These are phyloP conservation scores for Globisporangium abappressorium DNA, from an alignment of 352 stramenopile genomes.

Conservation along the genomic window DNA sequence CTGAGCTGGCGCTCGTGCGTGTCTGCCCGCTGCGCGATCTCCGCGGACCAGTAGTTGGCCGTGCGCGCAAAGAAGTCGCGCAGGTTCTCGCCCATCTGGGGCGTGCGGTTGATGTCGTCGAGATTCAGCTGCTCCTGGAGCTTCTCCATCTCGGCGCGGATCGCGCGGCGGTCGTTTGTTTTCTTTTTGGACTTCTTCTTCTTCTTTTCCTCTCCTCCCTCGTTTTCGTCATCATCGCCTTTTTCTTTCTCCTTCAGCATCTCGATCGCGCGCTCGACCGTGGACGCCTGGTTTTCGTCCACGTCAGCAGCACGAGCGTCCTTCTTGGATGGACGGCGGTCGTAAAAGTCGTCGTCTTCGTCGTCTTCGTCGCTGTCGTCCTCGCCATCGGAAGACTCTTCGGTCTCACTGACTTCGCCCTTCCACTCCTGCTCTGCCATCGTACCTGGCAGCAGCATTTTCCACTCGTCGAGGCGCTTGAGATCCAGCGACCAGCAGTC, in stretches of 20 bases:
- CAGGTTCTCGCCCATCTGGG: slow-evolving; percentile 80
- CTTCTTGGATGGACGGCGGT: slow-evolving; percentile 17
- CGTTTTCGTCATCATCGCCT: slow-evolving; percentile 22
- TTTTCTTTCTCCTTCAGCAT: slow-evolving; percentile 61
- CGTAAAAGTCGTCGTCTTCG: slow-evolving; percentile 38
- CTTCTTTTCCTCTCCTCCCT: slow-evolving; percentile 28
- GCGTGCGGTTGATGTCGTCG: slow-evolving; percentile 64
- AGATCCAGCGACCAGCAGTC: slow-evolving; percentile 95
- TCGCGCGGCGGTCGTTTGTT: slow-evolving; percentile 56
- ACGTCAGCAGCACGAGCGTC: slow-evolving; percentile 14
- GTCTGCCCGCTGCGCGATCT: slow-evolving; percentile 56
- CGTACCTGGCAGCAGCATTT: slow-evolving; percentile 87
- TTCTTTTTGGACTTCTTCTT: slow-evolving; percentile 64
- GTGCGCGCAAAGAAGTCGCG: slow-evolving; percentile 88
- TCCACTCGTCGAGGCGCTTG: slow-evolving; percentile 92
- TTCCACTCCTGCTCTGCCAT: slow-evolving; percentile 94
- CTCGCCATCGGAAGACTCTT: slow-evolving; percentile 80
- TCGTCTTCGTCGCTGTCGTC: slow-evolving; percentile 73
- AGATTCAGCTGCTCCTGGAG: slow-evolving; percentile 77
- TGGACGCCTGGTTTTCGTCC: slow-evolving; percentile 29
- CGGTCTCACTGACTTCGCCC: slow-evolving; percentile 79
- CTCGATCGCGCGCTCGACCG: slow-evolving; percentile 53
- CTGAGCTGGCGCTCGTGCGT: slow-evolving; percentile 69
- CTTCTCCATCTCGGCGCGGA: slow-evolving; percentile 83
- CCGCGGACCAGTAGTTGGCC: slow-evolving; percentile 57